Evolutionary conservation across 2,329 filamentous ascomycete genomes (phyloP).

Genomic region (Colletotrichum zoysiae): DNA sequence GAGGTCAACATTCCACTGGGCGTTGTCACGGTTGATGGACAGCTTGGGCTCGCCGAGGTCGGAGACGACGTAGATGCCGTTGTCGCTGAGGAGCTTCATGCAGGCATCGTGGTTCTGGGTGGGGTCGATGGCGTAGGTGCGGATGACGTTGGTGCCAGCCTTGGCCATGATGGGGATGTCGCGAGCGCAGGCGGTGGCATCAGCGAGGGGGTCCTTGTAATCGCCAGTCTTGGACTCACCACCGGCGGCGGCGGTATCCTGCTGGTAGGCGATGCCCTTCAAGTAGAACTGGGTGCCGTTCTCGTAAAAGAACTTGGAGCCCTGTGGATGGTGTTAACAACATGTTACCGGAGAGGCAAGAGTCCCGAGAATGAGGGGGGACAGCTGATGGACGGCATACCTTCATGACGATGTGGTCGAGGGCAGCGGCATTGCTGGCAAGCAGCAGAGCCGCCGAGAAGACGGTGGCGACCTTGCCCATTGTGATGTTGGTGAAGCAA

Average conservation of each 20-base stretch:
- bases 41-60: constrained; percentile 85
- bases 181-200: constrained; percentile 78
- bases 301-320: constrained; percentile 91
- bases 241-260: constrained; percentile 74
- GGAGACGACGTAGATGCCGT: constrained; percentile 94
- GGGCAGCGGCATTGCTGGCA: constrained; percentile 57
- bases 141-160: constrained; percentile 91
- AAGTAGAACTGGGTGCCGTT: constrained; percentile 80
- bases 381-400: constrained; percentile 53
- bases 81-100: constrained; percentile 84
- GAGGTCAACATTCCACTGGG: constrained; percentile 83
- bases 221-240: constrained; percentile 59
- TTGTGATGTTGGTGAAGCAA: constrained; percentile 6
- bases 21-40: constrained; percentile 87
- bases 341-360: not conserved
- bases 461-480: constrained; percentile 40
- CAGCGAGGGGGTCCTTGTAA: constrained; percentile 87
- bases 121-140: constrained; percentile 93
- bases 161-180: constrained; percentile 85
- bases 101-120: constrained; percentile 81
- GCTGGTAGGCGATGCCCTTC: constrained; percentile 95
- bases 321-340: constrained; percentile 56
- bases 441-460: constrained; percentile 57
- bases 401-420: constrained; percentile 77
- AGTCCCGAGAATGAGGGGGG: constrained; percentile 16